Conservation (phyloP, 116 monocot genomes). For the Dioscorea cayenensis region DNA sequence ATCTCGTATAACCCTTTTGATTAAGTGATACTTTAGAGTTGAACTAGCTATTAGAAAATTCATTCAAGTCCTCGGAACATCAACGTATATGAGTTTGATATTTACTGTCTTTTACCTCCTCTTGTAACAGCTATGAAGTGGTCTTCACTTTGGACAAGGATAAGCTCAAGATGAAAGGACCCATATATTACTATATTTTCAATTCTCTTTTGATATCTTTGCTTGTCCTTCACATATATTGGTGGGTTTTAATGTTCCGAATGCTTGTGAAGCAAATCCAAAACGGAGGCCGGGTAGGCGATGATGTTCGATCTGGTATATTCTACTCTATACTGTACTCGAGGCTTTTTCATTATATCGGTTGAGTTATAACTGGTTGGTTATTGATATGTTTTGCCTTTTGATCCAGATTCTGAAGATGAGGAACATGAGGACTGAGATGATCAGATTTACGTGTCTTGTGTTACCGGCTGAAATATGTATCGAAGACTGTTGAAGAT, state of each 20-base stretch:
- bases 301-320: slow-evolving; percentile 80
- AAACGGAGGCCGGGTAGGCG: slow-evolving; percentile 44
- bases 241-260: slow-evolving; percentile 71
- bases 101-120: not conserved
- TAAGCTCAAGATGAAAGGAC: slow-evolving; percentile 64
- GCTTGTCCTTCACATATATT: slow-evolving; percentile 77
- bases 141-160: slow-evolving; percentile 46
- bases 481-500: not conserved
- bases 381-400: not conserved
- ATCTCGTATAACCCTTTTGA: too few species aligned
- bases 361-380: not conserved
- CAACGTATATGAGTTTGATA: not conserved
- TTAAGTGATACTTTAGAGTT: too few species aligned
- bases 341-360: not conserved
- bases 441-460: not conserved
- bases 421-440: slow-evolving; percentile 71
- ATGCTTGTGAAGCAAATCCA: slow-evolving; percentile 77
- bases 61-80: too few species aligned
- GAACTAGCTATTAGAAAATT: too few species aligned
- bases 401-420: slow-evolving; percentile 51
- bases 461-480: not conserved
- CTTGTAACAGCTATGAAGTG: slow-evolving; percentile 53
- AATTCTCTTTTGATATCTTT: slow-evolving; percentile 64
- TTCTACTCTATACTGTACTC: not conserved
- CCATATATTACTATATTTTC: slow-evolving; percentile 81